Base-by-base conservation (phyloP, 148 eudicot species). In the Rhododendron williamsianum region DNA sequence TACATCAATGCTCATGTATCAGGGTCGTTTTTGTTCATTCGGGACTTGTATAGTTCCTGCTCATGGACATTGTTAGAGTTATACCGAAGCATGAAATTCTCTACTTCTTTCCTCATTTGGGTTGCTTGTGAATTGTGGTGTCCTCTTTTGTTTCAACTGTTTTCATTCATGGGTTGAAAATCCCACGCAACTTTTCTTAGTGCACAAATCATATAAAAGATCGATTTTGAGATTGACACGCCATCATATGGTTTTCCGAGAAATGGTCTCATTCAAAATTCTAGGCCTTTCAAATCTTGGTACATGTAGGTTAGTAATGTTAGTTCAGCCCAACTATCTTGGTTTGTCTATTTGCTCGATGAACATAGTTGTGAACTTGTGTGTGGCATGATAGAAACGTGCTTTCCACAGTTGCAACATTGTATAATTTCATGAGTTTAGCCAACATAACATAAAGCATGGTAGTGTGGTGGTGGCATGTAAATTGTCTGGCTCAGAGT, bases 251-350 rank as follows among this genome's bases (percentile, higher is more conserved):
- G 2, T 7, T 78, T 48, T 23, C 0, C 49, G 1, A 25, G 19
- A 16, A 74, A 2, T 10, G 81, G 81, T 78, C 27, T 51, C 35
- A 71, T 52, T 77, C 41, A 77, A 60, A 84, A 76, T 78, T 49
- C 56, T 15, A 85, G 77, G 77, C 76, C 76, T 63, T 65, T 43
- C 18, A 21, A 78, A 60, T 52, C 41, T 84, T 80, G 45, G 67
- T 80, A 21, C 12, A 49, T 38, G 65, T 6, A 51, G 43, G 67
- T 5, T 19, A 15, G 58, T 54, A 15, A 54, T 19, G 4, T 54
- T 16, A 10, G 36, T 51, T 49, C 36, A 25, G 21, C 43, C 23
- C 36, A 80, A 80, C 67, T 51, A 16, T 33, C 67, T 78, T 25
- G 19, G 81, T 23, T 78, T 78, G 38, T 78, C 60, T 46, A 48